Evolutionary conservation across 495 filamentous ascomycete genomes (phyloP).

Genomic region (Niebla homalea): DNA sequence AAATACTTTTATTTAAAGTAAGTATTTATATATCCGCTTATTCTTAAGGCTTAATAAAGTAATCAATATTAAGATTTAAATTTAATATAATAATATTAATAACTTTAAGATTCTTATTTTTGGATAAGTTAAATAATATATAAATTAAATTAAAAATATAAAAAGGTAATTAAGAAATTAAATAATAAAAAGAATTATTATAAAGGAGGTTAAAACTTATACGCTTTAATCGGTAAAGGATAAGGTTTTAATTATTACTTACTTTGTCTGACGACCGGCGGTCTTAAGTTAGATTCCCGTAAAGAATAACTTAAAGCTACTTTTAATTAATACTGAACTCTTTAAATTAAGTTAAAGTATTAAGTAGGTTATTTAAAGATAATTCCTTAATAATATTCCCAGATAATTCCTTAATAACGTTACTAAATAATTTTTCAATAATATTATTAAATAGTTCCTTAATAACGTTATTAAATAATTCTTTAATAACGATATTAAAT

Average conservation of each 20-base stretch:
- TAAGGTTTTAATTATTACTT: background rate
- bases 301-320: too few species aligned
- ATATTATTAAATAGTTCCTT: too few species aligned
- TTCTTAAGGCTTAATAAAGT: background rate
- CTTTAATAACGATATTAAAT: background rate
- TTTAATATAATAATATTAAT: slow-evolving; percentile 1
- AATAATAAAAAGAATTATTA: background rate
- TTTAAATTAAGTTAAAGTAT: too few species aligned
- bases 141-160: background rate
- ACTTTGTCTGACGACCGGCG: background rate
- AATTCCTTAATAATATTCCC: too few species aligned
- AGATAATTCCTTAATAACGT: too few species aligned
- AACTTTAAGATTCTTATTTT: background rate
- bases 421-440: too few species aligned
- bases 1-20: slow-evolving; percentile 2
- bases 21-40: background rate
- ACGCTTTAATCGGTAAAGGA: background rate
- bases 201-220: background rate
- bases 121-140: background rate
- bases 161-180: too few species aligned
- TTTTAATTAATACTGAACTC: too few species aligned
- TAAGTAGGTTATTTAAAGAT: too few species aligned
- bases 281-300: too few species aligned
- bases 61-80: background rate
- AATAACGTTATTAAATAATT: too few species aligned